Base-by-base conservation (phyloP, 306 rosid genomes). In the Rosa multiflora region DNA sequence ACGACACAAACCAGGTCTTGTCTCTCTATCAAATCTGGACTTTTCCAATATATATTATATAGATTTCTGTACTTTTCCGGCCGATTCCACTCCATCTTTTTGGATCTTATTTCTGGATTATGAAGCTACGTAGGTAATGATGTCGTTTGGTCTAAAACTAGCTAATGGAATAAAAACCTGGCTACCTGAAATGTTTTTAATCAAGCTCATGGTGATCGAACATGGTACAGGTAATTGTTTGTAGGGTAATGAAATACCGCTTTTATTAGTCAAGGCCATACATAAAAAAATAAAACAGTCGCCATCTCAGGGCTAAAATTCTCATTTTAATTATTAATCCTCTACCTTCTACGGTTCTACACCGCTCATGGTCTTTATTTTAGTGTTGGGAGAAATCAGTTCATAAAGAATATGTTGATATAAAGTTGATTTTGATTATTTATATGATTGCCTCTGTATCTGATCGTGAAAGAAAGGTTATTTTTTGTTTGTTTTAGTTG, bases 1-100 rank as follows among this genome's bases (percentile, higher is more conserved):
- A 67, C 47, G 48, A 67, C 48, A 67, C 48, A 39, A 67, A 67
- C 39, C 71, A 67, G 39, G 70, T 66, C 23, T 15, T 14, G 70
- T 63, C 68, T 32, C 40, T 35, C 46, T 10, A 39, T 67, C 47
- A 0, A 39, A 17, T 67, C 20, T 17, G 67, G 67, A 61, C 39
- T 15, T 17, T 66, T 37, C 14, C 48, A 67, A 67, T 66, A 1
- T 66, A 67, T 66, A 1, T 66, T 3, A 32, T 32, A 32, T 1
- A 32, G 2, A 14, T 13, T 32, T 32, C n/a, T 29, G 68, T 35
- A 0, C 5, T 63, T 32, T 63, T 58, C 13, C 63, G 63, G 59
- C 58, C 58, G 20, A 15, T 20, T 6, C 3, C 63, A 56, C 11
- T 20, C 63, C 63, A 12, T 26, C 43, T 12, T 29, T 63, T 63